phyloP scores from a whole-genome alignment of 2,329 filamentous ascomycete species.

The Cephalotrichum gorgonifer region DNA sequence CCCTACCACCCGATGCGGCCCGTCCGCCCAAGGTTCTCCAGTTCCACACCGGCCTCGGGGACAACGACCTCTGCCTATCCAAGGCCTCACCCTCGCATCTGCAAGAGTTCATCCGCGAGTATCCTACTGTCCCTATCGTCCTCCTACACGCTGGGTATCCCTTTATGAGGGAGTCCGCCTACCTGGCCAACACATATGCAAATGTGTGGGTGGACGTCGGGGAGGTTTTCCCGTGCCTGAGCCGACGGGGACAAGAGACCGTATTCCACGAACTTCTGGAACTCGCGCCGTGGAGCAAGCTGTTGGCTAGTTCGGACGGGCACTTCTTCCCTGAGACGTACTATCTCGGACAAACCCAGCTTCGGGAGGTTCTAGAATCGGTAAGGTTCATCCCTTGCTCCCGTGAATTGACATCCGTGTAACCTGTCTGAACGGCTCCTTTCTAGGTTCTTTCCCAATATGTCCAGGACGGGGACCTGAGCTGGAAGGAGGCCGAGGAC shows the following conservation, averaged over 20 bases:
- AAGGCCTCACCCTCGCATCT: constrained; percentile 66
- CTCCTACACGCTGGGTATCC: constrained; percentile 75
- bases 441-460: constrained; percentile 54
- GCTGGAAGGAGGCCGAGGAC: constrained; percentile 48
- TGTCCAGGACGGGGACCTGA: constrained; percentile 52
- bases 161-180: constrained; percentile 67
- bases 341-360: constrained; percentile 60
- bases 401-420: constrained; percentile 6
- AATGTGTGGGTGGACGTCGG: constrained; percentile 80
- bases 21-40: constrained; percentile 74
- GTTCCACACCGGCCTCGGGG: constrained; percentile 74
- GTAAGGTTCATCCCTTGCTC: constrained; percentile 27
- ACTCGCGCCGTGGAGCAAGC: constrained; percentile 62
- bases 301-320: constrained; percentile 73
- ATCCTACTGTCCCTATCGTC: constrained; percentile 62
- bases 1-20: too few relatives aligned
- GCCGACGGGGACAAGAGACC: constrained; percentile 62
- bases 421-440: constrained; percentile 2
- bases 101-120: constrained; percentile 61
- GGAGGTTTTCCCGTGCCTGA: constrained; percentile 71
- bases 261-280: constrained; percentile 66
- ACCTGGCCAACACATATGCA: constrained; percentile 64
- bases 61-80: constrained; percentile 63
- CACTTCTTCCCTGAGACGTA: constrained; percentile 74
- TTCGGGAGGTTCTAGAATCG: constrained; percentile 58